Evolutionary conservation across 2,329 filamentous ascomycete genomes (phyloP).

Genomic region (Penicillium glabrum): DNA sequence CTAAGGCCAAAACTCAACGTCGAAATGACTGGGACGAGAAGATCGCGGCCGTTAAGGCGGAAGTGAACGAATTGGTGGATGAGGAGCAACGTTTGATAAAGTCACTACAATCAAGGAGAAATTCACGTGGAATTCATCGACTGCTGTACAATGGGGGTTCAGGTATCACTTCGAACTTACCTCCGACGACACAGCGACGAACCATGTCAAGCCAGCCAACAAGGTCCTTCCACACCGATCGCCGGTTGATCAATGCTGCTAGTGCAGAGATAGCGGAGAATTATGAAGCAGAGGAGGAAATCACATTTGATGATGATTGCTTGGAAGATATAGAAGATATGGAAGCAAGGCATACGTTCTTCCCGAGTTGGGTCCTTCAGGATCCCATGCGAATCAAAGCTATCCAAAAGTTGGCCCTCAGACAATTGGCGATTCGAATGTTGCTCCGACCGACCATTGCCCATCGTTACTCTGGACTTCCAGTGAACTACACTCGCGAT

Average conservation of each 20-base stretch:
- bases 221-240: slow-evolving; percentile 20
- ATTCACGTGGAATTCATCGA: slow-evolving; percentile 15
- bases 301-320: slow-evolving; percentile 13
- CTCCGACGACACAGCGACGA: slow-evolving; percentile 9
- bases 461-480: slow-evolving; percentile 37
- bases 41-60: slow-evolving; percentile 44
- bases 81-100: slow-evolving; percentile 39
- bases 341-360: slow-evolving; percentile 12
- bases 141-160: slow-evolving; percentile 25
- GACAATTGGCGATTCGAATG: slow-evolving; percentile 40
- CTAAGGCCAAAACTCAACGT: slow-evolving; percentile 39
- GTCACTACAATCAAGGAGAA: slow-evolving; percentile 29
- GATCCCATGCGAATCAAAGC: slow-evolving; percentile 36
- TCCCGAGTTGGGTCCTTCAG: slow-evolving; percentile 29
- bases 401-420: slow-evolving; percentile 40
- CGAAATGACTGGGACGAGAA: slow-evolving; percentile 43
- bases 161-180: slow-evolving; percentile 20
- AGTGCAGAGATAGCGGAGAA: slow-evolving; percentile 10
- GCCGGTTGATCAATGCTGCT: slow-evolving; percentile 3
- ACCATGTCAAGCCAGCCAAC: slow-evolving; percentile 10
- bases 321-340: slow-evolving; percentile 16
- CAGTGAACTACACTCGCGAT: slow-evolving; percentile 32
- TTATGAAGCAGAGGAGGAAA: slow-evolving; percentile 6
- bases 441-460: slow-evolving; percentile 40
- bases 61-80: slow-evolving; percentile 39